Conservation (phyloP, 495 filamentous ascomycete species). For the Neurospora intermedia region DNA sequence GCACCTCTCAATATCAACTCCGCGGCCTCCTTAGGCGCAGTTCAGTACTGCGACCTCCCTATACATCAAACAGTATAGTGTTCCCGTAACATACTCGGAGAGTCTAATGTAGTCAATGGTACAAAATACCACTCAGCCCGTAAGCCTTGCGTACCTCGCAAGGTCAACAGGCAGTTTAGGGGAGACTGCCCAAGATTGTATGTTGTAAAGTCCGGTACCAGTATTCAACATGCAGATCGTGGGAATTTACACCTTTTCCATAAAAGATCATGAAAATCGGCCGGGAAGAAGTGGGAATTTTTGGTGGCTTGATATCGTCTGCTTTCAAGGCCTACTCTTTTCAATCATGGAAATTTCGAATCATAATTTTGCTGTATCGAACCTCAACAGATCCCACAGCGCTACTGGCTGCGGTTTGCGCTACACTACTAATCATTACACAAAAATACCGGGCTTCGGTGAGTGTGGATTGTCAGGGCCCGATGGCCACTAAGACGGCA, state of each 20-base stretch:
- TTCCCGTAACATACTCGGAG: neutral
- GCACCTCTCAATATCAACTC: neutral
- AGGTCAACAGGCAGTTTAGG: neutral
- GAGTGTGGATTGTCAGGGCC: neutral
- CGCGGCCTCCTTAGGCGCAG: neutral
- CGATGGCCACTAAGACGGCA: neutral
- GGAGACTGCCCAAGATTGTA: neutral
- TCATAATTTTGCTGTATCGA: neutral
- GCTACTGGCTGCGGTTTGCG: neutral
- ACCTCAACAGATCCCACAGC: neutral
- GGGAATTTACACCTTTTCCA: neutral
- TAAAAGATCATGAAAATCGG: neutral
- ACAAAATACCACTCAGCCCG: neutral
- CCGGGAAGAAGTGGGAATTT: neutral
- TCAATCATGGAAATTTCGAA: neutral
- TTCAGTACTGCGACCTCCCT: neutral
- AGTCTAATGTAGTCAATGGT: neutral
- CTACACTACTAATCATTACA: neutral
- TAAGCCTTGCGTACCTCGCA: neutral
- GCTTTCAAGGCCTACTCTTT: neutral
- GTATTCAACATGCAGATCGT: neutral
- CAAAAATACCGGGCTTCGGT: neutral
- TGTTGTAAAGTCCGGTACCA: neutral
- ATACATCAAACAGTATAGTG: neutral
- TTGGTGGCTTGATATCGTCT: neutral